These are phyloP conservation scores for Termitomyces sp. DNA, from an alignment of 768 basidiomycete genomes.

Conservation along the genomic window DNA sequence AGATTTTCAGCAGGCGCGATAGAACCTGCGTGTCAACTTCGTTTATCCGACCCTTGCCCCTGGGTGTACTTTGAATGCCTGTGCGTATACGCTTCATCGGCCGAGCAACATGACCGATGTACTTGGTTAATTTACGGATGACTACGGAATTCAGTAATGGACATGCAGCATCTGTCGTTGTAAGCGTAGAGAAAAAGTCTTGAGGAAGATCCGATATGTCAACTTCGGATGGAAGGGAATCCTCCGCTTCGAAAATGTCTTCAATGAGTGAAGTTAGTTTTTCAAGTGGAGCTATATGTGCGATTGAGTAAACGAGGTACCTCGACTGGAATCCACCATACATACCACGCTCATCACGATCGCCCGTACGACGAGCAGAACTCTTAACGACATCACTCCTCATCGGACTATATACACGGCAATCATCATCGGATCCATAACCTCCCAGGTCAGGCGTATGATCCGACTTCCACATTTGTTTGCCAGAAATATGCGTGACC, in stretches of 20 bases:
- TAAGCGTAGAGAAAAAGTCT: constrained; percentile 62
- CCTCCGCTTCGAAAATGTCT: constrained; percentile 82
- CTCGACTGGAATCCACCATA: not conserved
- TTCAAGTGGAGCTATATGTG: constrained; percentile 53
- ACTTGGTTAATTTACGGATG: constrained; percentile 65
- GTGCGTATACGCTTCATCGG: constrained; percentile 63
- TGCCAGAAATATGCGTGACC: constrained; percentile 9
- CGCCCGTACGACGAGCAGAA: constrained; percentile 58
- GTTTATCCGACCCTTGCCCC: constrained; percentile 50
- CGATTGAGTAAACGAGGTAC: not conserved
- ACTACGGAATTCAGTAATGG: constrained; percentile 55
- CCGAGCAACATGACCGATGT: constrained; percentile 60
- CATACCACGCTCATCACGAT: constrained; percentile 71
- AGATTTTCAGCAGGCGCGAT: constrained; percentile 62
- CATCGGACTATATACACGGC: constrained; percentile 22
- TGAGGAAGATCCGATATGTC: constrained; percentile 44
- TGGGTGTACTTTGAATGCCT: constrained; percentile 38
- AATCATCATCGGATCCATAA: constrained; percentile 50
- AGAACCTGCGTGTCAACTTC: constrained; percentile 63
- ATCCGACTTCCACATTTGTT: constrained; percentile 21
- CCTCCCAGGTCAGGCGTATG: constrained; percentile 46
- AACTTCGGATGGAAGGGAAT: constrained; percentile 54
- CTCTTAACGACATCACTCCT: constrained; percentile 34
- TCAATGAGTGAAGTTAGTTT: constrained; percentile 74
- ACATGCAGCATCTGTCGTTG: constrained; percentile 41